Percentiles rank a stretch among this genome's conserved stretches.
phyloP scores from a whole-genome alignment of 1,139 yeast genomes.

The Candida dubliniensis region DNA sequence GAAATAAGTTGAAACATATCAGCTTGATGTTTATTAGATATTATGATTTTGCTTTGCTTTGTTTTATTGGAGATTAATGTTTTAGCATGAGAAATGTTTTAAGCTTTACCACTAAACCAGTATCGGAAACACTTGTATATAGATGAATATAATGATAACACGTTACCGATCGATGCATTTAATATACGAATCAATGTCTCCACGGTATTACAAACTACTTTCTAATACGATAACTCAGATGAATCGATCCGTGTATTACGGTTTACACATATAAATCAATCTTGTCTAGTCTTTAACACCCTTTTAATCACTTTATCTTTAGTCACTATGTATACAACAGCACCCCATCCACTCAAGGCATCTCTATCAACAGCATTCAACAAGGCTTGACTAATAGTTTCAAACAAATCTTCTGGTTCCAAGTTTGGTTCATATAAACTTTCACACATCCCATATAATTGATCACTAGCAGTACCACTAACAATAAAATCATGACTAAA shows the following conservation, averaged over 20 bases:
- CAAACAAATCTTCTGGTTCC: slow-evolving; percentile 94
- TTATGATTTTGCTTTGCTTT: not conserved
- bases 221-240: no score
- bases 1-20: not conserved
- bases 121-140: slow-evolving; percentile 3
- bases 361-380: slow-evolving; percentile 97
- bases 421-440: slow-evolving; percentile 90
- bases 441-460: slow-evolving; percentile 98
- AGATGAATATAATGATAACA: not conserved
- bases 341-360: slow-evolving; percentile 98
- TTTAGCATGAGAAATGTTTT: no score
- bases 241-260: no score
- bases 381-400: slow-evolving; percentile 91
- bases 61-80: no score
- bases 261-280: slow-evolving; percentile 31
- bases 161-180: not conserved
- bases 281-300: slow-evolving; percentile 91
- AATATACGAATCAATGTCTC: no score
- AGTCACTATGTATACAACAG: slow-evolving; percentile 87
- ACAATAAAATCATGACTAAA: slow-evolving; percentile 94
- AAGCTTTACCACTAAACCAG: not conserved
- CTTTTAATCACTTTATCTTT: slow-evolving; percentile 89
- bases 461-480: slow-evolving; percentile 96
- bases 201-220: no score
- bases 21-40: not conserved